These are phyloP conservation scores for Coffea eugenioides DNA, from an alignment of 257 asterid species.

Conservation along the genomic window DNA sequence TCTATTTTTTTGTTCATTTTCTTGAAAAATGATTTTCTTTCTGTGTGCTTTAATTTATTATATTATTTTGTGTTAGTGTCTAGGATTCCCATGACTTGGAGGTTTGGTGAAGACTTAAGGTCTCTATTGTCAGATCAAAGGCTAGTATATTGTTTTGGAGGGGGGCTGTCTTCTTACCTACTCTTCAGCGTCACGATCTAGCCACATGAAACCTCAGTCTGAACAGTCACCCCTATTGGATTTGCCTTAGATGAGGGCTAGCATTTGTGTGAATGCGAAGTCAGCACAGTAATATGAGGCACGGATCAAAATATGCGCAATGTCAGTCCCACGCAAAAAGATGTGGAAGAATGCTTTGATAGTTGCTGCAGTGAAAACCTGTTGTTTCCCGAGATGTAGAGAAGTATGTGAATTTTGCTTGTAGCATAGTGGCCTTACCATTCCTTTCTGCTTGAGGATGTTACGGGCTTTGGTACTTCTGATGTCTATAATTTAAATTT, in stretches of 20 bases:
- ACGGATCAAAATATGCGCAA: conserved; percentile 20
- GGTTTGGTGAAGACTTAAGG: no score
- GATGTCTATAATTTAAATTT: no score
- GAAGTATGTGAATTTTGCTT: conserved; percentile 14
- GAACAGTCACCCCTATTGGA: conserved; percentile 76
- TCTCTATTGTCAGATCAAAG: no score
- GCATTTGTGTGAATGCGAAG: background rate
- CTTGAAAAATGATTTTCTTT: no score
- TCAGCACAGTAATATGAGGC: conserved; percentile 9
- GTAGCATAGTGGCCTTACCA: conserved; percentile 14
- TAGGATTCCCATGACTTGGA: no score
- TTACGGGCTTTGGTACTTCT: no score
- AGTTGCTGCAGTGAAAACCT: background rate
- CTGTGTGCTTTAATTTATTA: no score
- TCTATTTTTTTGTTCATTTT: no score
- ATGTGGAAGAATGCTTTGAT: background rate
- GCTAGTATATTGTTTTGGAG: no score
- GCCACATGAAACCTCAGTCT: conserved; percentile 39
- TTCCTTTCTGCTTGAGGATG: no score
- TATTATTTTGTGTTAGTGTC: no score
- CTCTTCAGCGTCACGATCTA: conserved; percentile 33
- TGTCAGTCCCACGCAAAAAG: background rate
- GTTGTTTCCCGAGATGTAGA: conserved; percentile 16
- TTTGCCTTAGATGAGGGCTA: conserved; percentile 46
- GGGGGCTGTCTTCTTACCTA: no score